Evolutionary conservation across 208 protist species (phyloP).

Genomic region (Leishmania turanica): DNA sequence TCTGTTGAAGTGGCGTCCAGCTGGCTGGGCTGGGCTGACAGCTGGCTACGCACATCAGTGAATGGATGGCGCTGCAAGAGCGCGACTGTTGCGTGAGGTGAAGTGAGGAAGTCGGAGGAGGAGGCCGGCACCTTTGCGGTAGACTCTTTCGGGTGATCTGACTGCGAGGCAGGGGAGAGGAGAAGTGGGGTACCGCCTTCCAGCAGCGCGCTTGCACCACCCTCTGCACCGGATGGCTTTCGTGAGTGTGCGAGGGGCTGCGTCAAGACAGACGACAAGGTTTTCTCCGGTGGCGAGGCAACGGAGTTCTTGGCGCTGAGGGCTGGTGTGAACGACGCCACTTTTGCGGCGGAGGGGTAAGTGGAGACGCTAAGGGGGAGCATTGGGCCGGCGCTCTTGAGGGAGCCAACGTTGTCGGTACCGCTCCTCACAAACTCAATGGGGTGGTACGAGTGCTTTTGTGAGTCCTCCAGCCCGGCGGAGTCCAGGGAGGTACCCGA

Average conservation of each 20-base stretch:
- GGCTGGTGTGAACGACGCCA: background rate
- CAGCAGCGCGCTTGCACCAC: background rate
- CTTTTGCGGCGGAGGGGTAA: background rate
- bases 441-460: constrained; percentile 22
- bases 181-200: background rate
- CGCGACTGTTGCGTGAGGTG: constrained; percentile 1
- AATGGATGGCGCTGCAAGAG: constrained; percentile 2
- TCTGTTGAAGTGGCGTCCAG: constrained; percentile 11
- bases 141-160: background rate
- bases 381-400: constrained; percentile 6
- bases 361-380: constrained; percentile 4
- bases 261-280: background rate
- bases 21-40: background rate
- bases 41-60: background rate
- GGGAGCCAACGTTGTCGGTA: background rate
- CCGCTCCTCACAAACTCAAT: constrained; percentile 9
- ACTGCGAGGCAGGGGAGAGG: background rate
- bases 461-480: constrained; percentile 15
- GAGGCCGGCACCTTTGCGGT: background rate
- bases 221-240: background rate
- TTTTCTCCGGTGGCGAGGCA: background rate
- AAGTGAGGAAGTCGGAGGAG: constrained; percentile 15
- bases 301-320: constrained; percentile 11
- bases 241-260: constrained; percentile 20
- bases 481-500: constrained; percentile 19